phyloP scores from a whole-genome alignment of 1,139 yeast species.

The Magnusiomyces magnusii region DNA sequence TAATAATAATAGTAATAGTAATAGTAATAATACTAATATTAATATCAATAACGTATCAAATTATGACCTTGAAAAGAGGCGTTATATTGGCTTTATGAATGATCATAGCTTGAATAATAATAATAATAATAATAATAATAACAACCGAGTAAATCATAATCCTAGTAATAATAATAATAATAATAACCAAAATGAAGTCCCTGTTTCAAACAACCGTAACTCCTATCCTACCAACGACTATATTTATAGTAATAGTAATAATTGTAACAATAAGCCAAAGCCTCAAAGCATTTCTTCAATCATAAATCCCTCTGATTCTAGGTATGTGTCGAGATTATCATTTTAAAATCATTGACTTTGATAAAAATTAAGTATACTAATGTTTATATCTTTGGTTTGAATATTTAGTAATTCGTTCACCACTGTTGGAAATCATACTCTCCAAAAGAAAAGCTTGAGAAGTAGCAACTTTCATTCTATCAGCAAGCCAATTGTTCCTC shows the following conservation, averaged over 20 bases:
- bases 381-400: too few species aligned
- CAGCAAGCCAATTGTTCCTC: background rate
- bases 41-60: too few species aligned
- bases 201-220: background rate
- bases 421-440: too few species aligned
- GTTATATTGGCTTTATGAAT: background rate
- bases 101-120: too few species aligned
- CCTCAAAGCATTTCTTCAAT: background rate
- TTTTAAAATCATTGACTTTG: too few species aligned
- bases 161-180: background rate
- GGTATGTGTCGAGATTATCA: too few species aligned
- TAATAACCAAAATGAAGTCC: background rate
- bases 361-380: too few species aligned
- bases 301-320: background rate
- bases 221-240: background rate
- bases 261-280: background rate
- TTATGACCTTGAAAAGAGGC: background rate
- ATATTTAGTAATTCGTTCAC: too few species aligned
- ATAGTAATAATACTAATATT: too few species aligned
- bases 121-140: background rate
- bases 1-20: background rate
- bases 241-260: background rate
- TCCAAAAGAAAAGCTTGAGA: too few species aligned
- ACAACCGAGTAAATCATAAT: background rate
- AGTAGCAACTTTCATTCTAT: too few species aligned